Evolutionary conservation across 139 green algal genomes (phyloP), one percentile per base, ranked within the genome.

Genomic region (Chlorella sp.): DNA sequence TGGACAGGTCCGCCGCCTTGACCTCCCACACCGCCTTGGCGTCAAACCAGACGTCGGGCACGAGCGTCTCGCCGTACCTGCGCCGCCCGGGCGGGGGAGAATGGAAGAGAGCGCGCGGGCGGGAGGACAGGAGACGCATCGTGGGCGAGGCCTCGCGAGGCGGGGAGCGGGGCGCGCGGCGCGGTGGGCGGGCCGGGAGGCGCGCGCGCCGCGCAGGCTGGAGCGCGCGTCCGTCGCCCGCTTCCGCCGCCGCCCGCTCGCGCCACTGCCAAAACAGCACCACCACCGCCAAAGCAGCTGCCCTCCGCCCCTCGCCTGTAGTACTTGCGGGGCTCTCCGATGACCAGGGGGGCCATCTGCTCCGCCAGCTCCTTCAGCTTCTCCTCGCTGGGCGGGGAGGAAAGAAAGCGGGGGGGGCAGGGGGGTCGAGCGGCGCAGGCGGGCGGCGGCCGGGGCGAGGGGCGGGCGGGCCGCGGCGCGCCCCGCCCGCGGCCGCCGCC

Each of bases 21-120:
- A 99, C 91, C 87, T 99, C 96, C 96, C 96, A 99, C 71, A 98
- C 94, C 36, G 81, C 58, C 59, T 86, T 78, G 41, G 93, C 56
- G 21, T 97, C 91, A 79, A 99, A 98, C 95, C 95, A 99, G 12
- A 98, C 93, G 68, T 99, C 94, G 3, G 94, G 94, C 56, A 87
- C 67, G 17, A 90, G 79, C 8, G 62, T 81, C 58, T 96, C 91
- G 55, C 84, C 82, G 53, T 87, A 94, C 73, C 77, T 89, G 81
- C 56, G 53, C 0, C 23, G 11, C 27, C 19, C 7, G 8, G 31
- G 11, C 19, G 6, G 33, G 21, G 27, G 5, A 29, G 48, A n/a
- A n/a, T n/a, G n/a, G n/a, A n/a, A n/a, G n/a, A n/a, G n/a, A n/a
- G n/a, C n/a, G n/a, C n/a, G n/a, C n/a, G n/a, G n/a, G n/a, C n/a